A percentile compares a stretch with the other conserved stretches of the same genome.
Evolutionary conservation across 768 basidiomycete species (phyloP).

Genomic region (Suillus weaverae): DNA sequence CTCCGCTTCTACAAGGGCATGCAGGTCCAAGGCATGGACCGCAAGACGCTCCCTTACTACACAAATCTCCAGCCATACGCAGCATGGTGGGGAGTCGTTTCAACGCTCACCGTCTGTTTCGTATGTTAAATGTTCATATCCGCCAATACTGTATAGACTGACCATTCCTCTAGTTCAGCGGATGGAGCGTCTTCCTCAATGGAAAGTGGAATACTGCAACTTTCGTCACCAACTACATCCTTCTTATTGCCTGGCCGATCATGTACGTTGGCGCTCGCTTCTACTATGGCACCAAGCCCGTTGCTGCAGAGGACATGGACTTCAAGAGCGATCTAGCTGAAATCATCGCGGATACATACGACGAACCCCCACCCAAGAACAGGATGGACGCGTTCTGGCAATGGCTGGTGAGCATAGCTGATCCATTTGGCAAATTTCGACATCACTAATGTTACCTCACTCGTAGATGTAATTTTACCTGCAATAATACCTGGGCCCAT

Average conservation of each 20-base stretch:
- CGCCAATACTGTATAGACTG: conserved; percentile 26
- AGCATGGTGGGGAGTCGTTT: conserved; percentile 50
- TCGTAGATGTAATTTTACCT: conserved; percentile 7
- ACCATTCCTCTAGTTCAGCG: conserved; percentile 47
- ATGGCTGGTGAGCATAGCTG: conserved; percentile 61
- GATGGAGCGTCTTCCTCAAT: conserved; percentile 52
- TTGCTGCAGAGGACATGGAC: conserved; percentile 72
- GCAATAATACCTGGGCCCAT: background rate
- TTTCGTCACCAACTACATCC: conserved; percentile 88
- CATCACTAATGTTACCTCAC: background rate
- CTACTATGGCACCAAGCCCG: conserved; percentile 29
- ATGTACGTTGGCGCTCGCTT: conserved; percentile 64
- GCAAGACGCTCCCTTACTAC: conserved; percentile 67
- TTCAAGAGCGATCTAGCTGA: conserved; percentile 70
- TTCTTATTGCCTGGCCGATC: conserved; percentile 69
- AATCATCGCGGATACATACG: conserved; percentile 68
- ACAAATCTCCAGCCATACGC: conserved; percentile 71
- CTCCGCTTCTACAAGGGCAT: conserved; percentile 83
- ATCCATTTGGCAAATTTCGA: background rate
- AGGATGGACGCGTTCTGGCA: conserved; percentile 70
- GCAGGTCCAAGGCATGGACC: conserved; percentile 76
- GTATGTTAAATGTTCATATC: conserved; percentile 42
- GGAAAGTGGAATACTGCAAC: conserved; percentile 53
- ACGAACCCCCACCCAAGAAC: conserved; percentile 72
- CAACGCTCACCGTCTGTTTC: conserved; percentile 52